Conservation (phyloP, 768 basidiomycete genomes). For the Tricholoma sp. region DNA sequence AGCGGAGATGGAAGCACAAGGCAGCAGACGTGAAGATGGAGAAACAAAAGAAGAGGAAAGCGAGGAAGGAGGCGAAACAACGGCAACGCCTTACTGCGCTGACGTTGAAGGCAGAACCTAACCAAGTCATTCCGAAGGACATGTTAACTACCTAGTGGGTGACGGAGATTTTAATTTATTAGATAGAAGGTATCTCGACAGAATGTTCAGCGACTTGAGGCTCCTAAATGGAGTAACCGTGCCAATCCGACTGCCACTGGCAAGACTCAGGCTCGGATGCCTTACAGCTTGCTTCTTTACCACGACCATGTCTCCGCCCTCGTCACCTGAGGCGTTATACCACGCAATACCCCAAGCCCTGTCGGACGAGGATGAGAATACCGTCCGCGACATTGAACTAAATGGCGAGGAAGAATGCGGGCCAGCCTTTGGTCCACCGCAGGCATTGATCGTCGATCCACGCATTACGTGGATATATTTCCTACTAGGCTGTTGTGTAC, state of each 20-base stretch:
- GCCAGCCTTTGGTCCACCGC: conserved; percentile 18
- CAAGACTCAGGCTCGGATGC: not conserved
- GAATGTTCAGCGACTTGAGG: too few relatives aligned
- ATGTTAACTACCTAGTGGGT: conserved; percentile 8
- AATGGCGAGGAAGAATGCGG: conserved; percentile 19
- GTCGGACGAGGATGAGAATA: conserved; percentile 20
- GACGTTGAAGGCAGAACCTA: conserved; percentile 46
- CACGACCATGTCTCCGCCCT: conserved; percentile 21
- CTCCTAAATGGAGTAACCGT: not conserved
- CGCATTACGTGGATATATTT: conserved; percentile 63
- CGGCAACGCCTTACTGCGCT: conserved; percentile 53
- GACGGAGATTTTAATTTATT: too few relatives aligned
- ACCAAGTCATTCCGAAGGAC: conserved; percentile 52
- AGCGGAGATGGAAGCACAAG: conserved; percentile 50
- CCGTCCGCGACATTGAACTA: conserved; percentile 21
- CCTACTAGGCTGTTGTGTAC: conserved; percentile 53
- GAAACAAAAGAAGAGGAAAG: conserved; percentile 51
- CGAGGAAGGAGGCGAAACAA: conserved; percentile 47
- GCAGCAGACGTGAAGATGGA: conserved; percentile 45
- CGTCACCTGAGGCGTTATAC: conserved; percentile 35
- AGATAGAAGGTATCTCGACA: too few relatives aligned
- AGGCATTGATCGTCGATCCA: conserved; percentile 28
- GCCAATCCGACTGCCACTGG: not conserved
- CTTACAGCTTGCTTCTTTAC: not conserved
- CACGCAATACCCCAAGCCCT: conserved; percentile 38